Evolutionary conservation across 208 protist species (phyloP).

Genomic region (Leptomonas seymouri): DNA sequence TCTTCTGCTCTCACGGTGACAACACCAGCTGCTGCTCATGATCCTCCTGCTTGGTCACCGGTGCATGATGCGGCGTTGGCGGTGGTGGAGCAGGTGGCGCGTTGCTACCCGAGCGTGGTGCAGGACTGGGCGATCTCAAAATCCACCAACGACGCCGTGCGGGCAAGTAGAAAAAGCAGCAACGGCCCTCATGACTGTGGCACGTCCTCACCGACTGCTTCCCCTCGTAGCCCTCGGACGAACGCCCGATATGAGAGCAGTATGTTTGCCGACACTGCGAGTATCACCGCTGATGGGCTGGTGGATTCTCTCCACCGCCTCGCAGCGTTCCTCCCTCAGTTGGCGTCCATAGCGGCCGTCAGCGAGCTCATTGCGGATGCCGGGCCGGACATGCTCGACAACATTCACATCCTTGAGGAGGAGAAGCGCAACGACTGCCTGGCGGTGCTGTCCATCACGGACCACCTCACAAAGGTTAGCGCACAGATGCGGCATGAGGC

Average conservation of each 20-base stretch:
- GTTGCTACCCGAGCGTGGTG: slow-evolving; percentile 17
- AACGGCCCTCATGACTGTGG: background rate
- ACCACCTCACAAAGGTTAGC: slow-evolving; percentile 19
- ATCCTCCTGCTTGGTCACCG: background rate
- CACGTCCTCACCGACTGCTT: background rate
- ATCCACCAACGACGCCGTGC: background rate
- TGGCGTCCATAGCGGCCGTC: slow-evolving; percentile 10
- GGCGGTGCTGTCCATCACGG: slow-evolving; percentile 23
- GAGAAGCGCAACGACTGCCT: slow-evolving; percentile 29
- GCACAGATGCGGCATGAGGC: slow-evolving; percentile 19
- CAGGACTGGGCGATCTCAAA: background rate
- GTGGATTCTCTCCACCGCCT: slow-evolving; percentile 10
- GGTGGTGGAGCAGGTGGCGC: slow-evolving; percentile 21
- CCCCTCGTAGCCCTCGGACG: background rate
- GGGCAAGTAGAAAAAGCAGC: background rate
- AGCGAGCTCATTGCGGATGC: slow-evolving; percentile 7
- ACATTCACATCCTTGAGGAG: slow-evolving; percentile 24
- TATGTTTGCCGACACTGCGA: background rate
- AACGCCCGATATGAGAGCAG: background rate
- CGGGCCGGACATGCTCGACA: slow-evolving; percentile 17
- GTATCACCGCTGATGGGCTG: slow-evolving; percentile 16
- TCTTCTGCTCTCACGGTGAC: background rate
- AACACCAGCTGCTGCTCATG: background rate
- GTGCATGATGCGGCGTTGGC: slow-evolving; percentile 24
- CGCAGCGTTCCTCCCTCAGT: slow-evolving; percentile 20